Conservation (phyloP, 805 yeast genomes). For the Saturnispora dispora region DNA sequence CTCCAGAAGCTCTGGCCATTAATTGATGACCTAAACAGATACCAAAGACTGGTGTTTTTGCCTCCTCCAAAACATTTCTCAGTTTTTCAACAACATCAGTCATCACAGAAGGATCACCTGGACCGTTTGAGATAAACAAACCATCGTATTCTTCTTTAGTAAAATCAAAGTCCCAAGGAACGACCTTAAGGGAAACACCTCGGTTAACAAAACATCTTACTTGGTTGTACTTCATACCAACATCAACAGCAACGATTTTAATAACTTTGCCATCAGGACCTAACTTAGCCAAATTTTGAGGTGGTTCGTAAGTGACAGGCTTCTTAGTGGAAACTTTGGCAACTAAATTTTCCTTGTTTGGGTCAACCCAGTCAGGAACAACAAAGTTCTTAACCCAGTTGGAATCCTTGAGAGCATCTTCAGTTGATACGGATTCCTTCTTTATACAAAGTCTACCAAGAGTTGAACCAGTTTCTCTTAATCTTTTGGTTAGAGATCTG, state of each 20-base stretch:
- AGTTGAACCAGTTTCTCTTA: conserved; percentile 88
- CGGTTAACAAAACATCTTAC: conserved; percentile 92
- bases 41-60: conserved; percentile 88
- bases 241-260: conserved; percentile 86
- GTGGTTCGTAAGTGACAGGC: conserved; percentile 72
- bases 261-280: conserved; percentile 69
- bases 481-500: conserved; percentile 84
- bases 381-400: conserved; percentile 57
- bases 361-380: conserved; percentile 86
- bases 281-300: conserved; percentile 38
- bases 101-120: conserved; percentile 96
- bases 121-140: conserved; percentile 94
- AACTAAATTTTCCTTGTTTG: conserved; percentile 84
- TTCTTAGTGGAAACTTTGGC: conserved; percentile 76
- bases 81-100: conserved; percentile 55
- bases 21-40: conserved; percentile 98
- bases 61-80: conserved; percentile 46
- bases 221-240: conserved; percentile 97
- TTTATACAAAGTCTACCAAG: conserved; percentile 79
- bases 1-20: conserved; percentile 92
- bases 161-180: conserved; percentile 91
- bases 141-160: conserved; percentile 82
- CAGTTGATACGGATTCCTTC: conserved; percentile 21
- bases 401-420: conserved; percentile 11
- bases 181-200: conserved; percentile 93